Conservation (phyloP, 192 early-diverging fungal genomes). For the Backusella psychrophila region DNA sequence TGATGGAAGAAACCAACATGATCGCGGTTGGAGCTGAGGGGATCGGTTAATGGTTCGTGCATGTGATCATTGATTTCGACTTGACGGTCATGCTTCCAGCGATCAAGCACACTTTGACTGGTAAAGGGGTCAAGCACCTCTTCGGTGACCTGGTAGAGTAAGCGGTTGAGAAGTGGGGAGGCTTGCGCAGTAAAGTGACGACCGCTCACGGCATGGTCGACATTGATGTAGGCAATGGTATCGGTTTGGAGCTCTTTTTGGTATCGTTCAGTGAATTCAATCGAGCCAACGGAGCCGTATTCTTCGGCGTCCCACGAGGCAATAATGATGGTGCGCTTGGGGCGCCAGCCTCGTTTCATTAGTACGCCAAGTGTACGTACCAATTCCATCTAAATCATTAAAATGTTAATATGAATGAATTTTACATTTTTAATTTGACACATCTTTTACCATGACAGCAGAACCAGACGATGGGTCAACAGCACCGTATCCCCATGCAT, state of each 20-base stretch:
- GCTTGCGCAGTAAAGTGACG: constrained; percentile 41
- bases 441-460: constrained; percentile 40
- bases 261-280: constrained; percentile 65
- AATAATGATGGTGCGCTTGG: constrained; percentile 56
- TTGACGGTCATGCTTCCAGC: constrained; percentile 30
- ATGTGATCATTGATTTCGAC: background rate
- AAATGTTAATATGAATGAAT: background rate
- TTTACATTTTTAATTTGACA: background rate
- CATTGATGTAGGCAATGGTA: constrained; percentile 56
- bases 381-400: constrained; percentile 41
- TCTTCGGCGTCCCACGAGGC: constrained; percentile 69
- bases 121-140: constrained; percentile 43
- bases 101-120: constrained; percentile 43
- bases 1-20: constrained; percentile 54
- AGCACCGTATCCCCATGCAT: constrained; percentile 66
- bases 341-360: constrained; percentile 56
- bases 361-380: constrained; percentile 51
- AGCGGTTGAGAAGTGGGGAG: constrained; percentile 42
- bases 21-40: constrained; percentile 42
- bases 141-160: constrained; percentile 49
- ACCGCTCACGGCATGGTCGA: constrained; percentile 54
- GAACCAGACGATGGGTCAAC: constrained; percentile 60
- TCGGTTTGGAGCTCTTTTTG: constrained; percentile 47
- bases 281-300: constrained; percentile 61
- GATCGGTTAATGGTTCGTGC: background rate